Percentiles rank a stretch among this genome's conserved stretches.
Conservation (phyloP, 371 early-diverging fungal species). For the Syncephalastrum sp. region DNA sequence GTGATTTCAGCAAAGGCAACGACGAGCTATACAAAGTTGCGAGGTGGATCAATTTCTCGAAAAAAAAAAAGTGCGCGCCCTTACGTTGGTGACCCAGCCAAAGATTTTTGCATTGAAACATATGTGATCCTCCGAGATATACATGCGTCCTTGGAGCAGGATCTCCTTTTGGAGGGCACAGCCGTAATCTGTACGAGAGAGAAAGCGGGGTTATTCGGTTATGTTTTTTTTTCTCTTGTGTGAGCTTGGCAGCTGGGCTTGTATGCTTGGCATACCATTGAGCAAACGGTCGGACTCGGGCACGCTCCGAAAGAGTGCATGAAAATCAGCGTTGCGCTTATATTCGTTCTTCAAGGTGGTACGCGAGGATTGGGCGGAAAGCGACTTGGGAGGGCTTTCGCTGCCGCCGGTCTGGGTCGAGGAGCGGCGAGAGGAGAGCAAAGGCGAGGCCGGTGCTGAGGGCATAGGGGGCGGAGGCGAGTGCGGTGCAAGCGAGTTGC, state of each 20-base stretch:
- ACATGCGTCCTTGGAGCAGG: conserved; percentile 87
- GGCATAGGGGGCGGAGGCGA: conserved; percentile 1
- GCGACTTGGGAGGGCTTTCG: conserved; percentile 1
- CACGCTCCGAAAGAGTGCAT: conserved; percentile 60
- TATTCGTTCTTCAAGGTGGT: conserved; percentile 6
- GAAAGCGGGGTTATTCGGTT: background rate
- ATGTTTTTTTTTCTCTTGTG: background rate
- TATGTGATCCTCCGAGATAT: conserved; percentile 81
- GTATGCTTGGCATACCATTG: conserved; percentile 44
- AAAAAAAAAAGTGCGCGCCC: too few relatives aligned
- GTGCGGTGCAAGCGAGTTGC: too few relatives aligned
- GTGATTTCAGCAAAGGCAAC: conserved; percentile 82
- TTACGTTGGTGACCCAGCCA: conserved; percentile 89
- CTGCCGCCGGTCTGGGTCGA: too few relatives aligned
- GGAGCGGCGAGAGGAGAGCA: background rate
- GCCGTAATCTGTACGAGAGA: conserved; percentile 65
- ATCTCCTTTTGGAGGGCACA: conserved; percentile 95
- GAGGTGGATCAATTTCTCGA: background rate
- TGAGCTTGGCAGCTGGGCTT: background rate
- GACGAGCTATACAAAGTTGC: conserved; percentile 53
- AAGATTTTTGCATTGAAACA: conserved; percentile 96
- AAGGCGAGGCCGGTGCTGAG: background rate
- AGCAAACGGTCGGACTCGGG: conserved; percentile 63
- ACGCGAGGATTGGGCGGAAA: conserved; percentile 29
- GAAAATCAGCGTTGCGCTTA: conserved; percentile 61